A percentile compares a stretch with the other conserved stretches of the same genome.
Conservation (phyloP, 768 basidiomycete genomes). For the Austroboletus festivus region DNA sequence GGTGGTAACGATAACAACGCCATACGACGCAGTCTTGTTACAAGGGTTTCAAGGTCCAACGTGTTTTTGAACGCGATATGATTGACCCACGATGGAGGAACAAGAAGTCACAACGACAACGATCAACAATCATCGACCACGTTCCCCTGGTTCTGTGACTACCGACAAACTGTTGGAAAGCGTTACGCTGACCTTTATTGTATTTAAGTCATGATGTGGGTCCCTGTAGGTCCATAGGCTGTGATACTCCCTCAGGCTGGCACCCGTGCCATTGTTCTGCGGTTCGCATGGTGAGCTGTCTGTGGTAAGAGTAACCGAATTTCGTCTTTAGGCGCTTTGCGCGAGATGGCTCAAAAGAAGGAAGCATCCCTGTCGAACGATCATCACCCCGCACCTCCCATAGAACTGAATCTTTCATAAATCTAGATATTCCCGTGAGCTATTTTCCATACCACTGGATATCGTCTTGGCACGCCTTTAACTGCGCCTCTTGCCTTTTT, state of each 20-base stretch:
- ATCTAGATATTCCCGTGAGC: conserved; percentile 16
- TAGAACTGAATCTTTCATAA: conserved; percentile 8
- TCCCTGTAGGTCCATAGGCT: conserved; percentile 20
- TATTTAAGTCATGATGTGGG: conserved; percentile 19
- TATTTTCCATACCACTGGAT: neutral
- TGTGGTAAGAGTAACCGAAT: neutral
- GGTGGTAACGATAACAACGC: no score
- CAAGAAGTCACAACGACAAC: conserved; percentile 13
- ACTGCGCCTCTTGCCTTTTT: no score
- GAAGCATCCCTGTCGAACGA: neutral
- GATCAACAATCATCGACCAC: neutral
- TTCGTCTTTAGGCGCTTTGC: conserved; percentile 1
- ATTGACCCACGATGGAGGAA: neutral
- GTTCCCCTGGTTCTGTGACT: no score
- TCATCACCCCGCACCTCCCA: neutral
- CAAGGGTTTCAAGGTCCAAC: no score
- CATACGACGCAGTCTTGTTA: no score
- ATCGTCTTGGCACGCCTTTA: no score
- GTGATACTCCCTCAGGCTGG: neutral
- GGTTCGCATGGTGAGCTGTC: conserved; percentile 6
- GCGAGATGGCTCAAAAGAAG: conserved; percentile 12
- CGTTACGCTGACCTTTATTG: conserved; percentile 9
- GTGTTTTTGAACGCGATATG: no score
- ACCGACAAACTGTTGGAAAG: no score
- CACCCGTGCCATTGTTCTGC: conserved; percentile 17